phyloP scores from a whole-genome alignment of 2,329 filamentous ascomycete species.

The Aspergillus sp. region DNA sequence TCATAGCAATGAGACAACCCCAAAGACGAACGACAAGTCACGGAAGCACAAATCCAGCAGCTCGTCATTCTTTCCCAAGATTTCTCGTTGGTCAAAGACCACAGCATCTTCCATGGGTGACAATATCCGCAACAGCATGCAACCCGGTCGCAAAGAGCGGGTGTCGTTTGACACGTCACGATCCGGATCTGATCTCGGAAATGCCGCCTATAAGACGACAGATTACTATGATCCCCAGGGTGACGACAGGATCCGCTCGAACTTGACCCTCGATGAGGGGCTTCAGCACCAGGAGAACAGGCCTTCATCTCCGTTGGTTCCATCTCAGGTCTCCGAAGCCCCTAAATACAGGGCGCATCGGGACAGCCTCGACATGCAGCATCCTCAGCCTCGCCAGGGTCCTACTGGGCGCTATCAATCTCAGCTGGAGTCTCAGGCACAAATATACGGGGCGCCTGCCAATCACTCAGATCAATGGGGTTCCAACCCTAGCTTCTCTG shows the following conservation, averaged over 20 bases:
- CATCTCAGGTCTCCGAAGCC: conserved; percentile 60
- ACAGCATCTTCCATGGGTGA: conserved; percentile 86
- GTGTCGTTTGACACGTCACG: conserved; percentile 69
- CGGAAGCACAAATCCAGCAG: conserved; percentile 88
- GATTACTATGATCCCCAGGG: conserved; percentile 52
- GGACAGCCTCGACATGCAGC: conserved; percentile 66
- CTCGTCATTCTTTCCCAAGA: conserved; percentile 85
- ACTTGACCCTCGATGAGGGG: conserved; percentile 44
- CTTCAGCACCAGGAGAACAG: conserved; percentile 47
- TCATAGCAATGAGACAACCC: conserved; percentile 81
- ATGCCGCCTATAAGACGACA: conserved; percentile 60
- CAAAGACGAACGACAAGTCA: conserved; percentile 69
- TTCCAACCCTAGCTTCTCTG: conserved; percentile 48
- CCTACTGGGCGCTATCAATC: conserved; percentile 66
- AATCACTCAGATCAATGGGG: conserved; percentile 50
- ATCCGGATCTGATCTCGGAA: conserved; percentile 74
- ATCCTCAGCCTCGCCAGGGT: conserved; percentile 67
- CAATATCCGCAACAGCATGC: conserved; percentile 70
- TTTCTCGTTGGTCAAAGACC: conserved; percentile 96
- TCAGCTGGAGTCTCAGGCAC: conserved; percentile 64
- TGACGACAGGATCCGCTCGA: conserved; percentile 51
- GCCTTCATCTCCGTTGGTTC: conserved; percentile 65
- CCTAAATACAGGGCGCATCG: conserved; percentile 69
- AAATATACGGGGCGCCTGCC: conserved; percentile 48
- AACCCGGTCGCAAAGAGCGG: conserved; percentile 61